Evolutionary conservation across 139 green algal genomes (phyloP), one percentile per base, ranked within the genome.

Genomic region (Astrephomene gubernaculifera): DNA sequence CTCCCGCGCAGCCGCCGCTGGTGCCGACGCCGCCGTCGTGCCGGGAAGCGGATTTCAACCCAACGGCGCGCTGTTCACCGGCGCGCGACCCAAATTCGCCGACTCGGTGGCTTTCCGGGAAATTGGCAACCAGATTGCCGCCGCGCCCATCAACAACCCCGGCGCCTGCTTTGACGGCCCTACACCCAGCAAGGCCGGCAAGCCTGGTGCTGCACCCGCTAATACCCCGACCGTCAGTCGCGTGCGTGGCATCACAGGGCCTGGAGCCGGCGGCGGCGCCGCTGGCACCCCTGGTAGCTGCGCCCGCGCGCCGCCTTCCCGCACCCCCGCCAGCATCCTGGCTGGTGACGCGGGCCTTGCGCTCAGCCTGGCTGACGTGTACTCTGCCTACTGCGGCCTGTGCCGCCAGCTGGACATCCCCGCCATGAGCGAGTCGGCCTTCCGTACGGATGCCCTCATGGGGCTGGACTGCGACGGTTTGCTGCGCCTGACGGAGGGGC

Each of bases 331-430:
- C 74, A 81, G 75, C 75, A 76, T 84, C 63, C 43, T 75, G 29
- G 84, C 71, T 2, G 65, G 74, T 33, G 67, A 81, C 64, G 67
- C 49, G 7, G 53, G 68, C 10, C 53, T 86, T 35, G 79, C 65
- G 33, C 45, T 86, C 27, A 3, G 43, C 31, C 36, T 78, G 33
- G 45, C 79, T 1, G 79, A 76, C 9, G 79, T 86, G 79, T 86
- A 70, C 35, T 14, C 7, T 25, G 35, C 54, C 33, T 86, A 86
- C 65, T 2, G 2, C 24, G 39, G 2, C 17, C 36, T 86, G 79
- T 86, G 79, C 64, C 65, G 65, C 9, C 45, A 69, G 79, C 64
- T 86, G n/a, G 79, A 86, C 64, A 86, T 86, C 27, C 65, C 79
- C 1, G 45, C 79, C 38, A 76, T 86, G 79, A 36, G 25, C 14